Evolutionary conservation across 2,329 filamentous ascomycete species (phyloP), one percentile per base, ranked within the genome.

Genomic region (Colletotrichum siamense): DNA sequence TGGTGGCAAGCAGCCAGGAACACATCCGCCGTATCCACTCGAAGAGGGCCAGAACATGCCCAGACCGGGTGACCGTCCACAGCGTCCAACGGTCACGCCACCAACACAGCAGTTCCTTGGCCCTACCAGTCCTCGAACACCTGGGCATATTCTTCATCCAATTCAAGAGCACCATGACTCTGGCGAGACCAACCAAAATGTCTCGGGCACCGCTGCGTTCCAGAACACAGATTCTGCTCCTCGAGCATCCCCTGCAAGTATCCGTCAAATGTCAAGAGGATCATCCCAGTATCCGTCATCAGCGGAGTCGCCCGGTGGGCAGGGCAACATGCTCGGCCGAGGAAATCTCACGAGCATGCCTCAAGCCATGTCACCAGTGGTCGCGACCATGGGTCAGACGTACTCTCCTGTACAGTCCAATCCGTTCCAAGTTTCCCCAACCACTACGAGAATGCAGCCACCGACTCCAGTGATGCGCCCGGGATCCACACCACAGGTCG

Each of bases 131-230:
- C 69, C 67, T 4, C 69, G 65, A n/a, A 71, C 63, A 12, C 63
- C 77, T 2, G 77, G 77, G 2, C 76, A 79, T 62, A n/a, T 59
- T 8, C 69, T 79, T 9, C 78, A 77, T 15, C 63, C 78, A 7
- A 79, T 79, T 7, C 69, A 79, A 34, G 78, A 79, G 52, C 74
- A 78, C 9, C 30, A 55, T 12, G 78, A 79, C 32, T 52, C n/a
- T 8, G 10, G 6, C 59, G 26, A 3, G 55, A 77, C 6, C 26
- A 52, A 10, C 16, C 30, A 4, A 30, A 13, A 9, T 16, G 4
- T 24, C 34, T 28, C 34, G 8, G n/a, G 13, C 16, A 32, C 36
- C 16, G 15, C n/a, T 5, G 26, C 30, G 2, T 28, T n/a, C 12
- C 52, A 13, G 3, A 34, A 3, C 6, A 18, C 52, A 28, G 44